phyloP scores from a whole-genome alignment of 495 filamentous ascomycete species.

The Trichodelitschia bisporula region DNA sequence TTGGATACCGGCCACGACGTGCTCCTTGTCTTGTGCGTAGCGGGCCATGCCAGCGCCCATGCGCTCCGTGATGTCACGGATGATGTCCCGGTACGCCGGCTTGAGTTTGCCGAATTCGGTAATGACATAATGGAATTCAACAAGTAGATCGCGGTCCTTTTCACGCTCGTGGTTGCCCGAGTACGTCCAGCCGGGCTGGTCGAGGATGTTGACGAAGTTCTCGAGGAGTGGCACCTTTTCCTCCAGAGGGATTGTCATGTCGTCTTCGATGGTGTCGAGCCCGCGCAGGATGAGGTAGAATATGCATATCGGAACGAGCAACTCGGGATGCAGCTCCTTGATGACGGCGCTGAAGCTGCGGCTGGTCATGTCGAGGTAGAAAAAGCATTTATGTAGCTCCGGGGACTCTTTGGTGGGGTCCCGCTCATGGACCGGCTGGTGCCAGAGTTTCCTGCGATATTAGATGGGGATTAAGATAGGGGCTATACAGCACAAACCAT shows the following conservation, averaged over 20 bases:
- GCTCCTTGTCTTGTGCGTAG: slow-evolving; percentile 59
- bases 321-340: slow-evolving; percentile 78
- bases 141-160: slow-evolving; percentile 78
- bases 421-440: slow-evolving; percentile 74
- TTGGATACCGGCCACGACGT: slow-evolving; percentile 52
- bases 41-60: slow-evolving; percentile 99
- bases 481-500: too few relatives aligned
- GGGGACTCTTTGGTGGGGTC: slow-evolving; percentile 46
- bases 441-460: slow-evolving; percentile 67
- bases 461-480: slow-evolving; percentile 1
- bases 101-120: slow-evolving; percentile 78
- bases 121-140: slow-evolving; percentile 73
- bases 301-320: slow-evolving; percentile 69
- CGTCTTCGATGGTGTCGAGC: slow-evolving; percentile 92
- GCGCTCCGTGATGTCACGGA: slow-evolving; percentile 79
- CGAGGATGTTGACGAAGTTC: slow-evolving; percentile 50
- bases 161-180: slow-evolving; percentile 67
- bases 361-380: slow-evolving; percentile 67
- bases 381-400: slow-evolving; percentile 57
- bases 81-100: slow-evolving; percentile 56
- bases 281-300: slow-evolving; percentile 86
- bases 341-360: slow-evolving; percentile 88
- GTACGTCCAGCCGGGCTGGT: slow-evolving; percentile 76
- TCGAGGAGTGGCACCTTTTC: slow-evolving; percentile 74
- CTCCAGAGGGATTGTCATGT: slow-evolving; percentile 66